A percentile compares a stretch with the other conserved stretches of the same genome.
Evolutionary conservation across 2,329 filamentous ascomycete species (phyloP).

Genomic region (Aspergillus fructus): DNA sequence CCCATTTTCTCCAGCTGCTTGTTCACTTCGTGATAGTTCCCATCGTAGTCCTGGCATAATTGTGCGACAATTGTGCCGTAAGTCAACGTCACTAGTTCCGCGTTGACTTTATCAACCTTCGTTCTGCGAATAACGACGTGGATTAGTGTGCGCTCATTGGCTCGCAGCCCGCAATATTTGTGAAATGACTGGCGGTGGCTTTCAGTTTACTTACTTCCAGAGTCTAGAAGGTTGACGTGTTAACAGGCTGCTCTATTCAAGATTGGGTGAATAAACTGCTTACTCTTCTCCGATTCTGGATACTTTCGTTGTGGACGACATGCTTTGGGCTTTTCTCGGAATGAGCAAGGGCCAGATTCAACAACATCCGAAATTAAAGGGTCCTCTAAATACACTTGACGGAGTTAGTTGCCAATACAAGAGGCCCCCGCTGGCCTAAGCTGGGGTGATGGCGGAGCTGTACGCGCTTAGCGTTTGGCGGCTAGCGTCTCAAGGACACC

Average conservation of each 20-base stretch:
- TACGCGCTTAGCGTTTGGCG: conserved; percentile 26
- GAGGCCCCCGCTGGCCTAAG: conserved; percentile 17
- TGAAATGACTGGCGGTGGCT: conserved; percentile 5
- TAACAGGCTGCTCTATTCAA: conserved; percentile 16
- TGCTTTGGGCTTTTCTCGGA: conserved; percentile 22
- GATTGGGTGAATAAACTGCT: conserved; percentile 33
- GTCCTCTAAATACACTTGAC: not conserved
- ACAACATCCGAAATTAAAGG: not conserved
- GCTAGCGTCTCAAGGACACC: conserved; percentile 16
- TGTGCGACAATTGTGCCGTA: conserved; percentile 98
- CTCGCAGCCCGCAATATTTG: not conserved
- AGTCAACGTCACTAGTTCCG: conserved; percentile 93
- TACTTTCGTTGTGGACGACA: conserved; percentile 63
- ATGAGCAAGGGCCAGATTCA: not conserved
- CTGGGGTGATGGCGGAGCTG: conserved; percentile 21
- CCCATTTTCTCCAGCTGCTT: conserved; percentile 99
- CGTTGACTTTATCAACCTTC: conserved; percentile 95
- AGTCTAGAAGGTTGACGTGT: conserved; percentile 58
- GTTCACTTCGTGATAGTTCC: conserved; percentile 93
- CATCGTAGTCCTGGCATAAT: conserved; percentile 93
- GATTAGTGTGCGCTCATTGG: conserved; percentile 16
- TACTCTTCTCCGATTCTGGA: conserved; percentile 74
- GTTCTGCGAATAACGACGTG: conserved; percentile 58
- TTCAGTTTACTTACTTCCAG: conserved; percentile 73
- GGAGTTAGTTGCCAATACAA: conserved; percentile 11